Evolutionary conservation across 2,329 filamentous ascomycete genomes (phyloP).

Genomic region (Aspergillus pseudoglaucus): DNA sequence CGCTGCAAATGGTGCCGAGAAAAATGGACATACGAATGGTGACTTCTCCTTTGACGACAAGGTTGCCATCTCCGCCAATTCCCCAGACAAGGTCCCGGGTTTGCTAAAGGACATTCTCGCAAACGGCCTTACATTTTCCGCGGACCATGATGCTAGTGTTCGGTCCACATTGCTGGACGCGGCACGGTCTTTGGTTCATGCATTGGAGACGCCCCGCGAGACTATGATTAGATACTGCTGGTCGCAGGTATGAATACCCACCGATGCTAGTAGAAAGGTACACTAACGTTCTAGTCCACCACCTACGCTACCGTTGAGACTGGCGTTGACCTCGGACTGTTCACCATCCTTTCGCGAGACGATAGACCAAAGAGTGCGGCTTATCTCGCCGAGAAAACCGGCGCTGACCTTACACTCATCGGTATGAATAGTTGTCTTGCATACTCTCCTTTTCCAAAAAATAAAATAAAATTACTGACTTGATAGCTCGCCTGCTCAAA

Average conservation of each 20-base stretch:
- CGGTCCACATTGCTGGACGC: slow-evolving; percentile 12
- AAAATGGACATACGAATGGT: neutral
- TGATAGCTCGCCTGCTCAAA: slow-evolving; percentile 24
- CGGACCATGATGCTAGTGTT: slow-evolving; percentile 4
- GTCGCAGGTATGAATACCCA: slow-evolving; percentile 28
- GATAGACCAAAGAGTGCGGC: slow-evolving; percentile 15
- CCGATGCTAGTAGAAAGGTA: neutral
- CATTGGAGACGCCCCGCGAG: slow-evolving; percentile 43
- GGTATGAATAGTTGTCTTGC: slow-evolving; percentile 7
- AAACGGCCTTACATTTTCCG: slow-evolving; percentile 5
- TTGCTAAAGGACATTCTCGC: slow-evolving; percentile 7
- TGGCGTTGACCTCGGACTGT: slow-evolving; percentile 17
- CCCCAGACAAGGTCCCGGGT: slow-evolving; percentile 5
- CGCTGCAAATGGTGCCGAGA: neutral
- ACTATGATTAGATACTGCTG: slow-evolving; percentile 44
- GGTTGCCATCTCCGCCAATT: slow-evolving; percentile 9
- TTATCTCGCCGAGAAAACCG: slow-evolving; percentile 14
- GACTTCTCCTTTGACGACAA: slow-evolving; percentile 7
- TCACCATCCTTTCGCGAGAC: slow-evolving; percentile 14
- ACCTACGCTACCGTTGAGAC: slow-evolving; percentile 18
- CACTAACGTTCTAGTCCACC: slow-evolving; percentile 8
- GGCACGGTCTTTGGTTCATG: slow-evolving; percentile 14
- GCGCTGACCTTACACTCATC: slow-evolving; percentile 12
- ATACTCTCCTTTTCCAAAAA: neutral
- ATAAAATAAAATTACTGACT: no score